phyloP scores from a whole-genome alignment of 495 filamentous ascomycete genomes.

The Daldinia concentrica region DNA sequence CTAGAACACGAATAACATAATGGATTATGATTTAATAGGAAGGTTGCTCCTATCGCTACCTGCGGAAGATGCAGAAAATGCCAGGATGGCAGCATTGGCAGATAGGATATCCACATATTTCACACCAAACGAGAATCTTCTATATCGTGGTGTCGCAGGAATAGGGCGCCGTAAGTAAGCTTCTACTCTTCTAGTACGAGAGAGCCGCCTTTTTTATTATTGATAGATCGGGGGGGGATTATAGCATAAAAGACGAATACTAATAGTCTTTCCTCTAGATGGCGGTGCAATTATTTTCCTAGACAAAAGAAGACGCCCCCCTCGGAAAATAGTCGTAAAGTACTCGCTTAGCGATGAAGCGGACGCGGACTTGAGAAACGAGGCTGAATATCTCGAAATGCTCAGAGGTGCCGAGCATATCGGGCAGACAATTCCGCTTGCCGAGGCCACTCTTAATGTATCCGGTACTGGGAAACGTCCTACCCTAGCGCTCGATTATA shows the following conservation, averaged over 20 bases:
- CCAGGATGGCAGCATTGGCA: background rate
- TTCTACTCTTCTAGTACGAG: background rate
- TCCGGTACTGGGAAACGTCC: constrained; percentile 15
- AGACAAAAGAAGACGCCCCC: background rate
- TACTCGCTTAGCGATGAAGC: constrained; percentile 25
- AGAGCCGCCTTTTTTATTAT: background rate
- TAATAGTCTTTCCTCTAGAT: constrained; percentile 4
- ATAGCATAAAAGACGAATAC: background rate
- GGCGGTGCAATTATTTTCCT: constrained; percentile 20
- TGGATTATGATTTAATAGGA: background rate
- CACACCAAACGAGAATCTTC: background rate
- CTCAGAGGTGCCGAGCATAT: constrained; percentile 39
- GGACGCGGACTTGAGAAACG: constrained; percentile 25
- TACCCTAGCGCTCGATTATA: constrained; percentile 33
- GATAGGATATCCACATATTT: constrained; percentile 12
- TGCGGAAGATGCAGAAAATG: background rate
- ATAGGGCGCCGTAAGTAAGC: constrained; percentile 25
- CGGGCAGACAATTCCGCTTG: constrained; percentile 15
- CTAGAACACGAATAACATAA: background rate
- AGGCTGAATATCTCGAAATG: constrained; percentile 19
- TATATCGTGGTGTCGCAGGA: constrained; percentile 14
- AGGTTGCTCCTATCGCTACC: background rate
- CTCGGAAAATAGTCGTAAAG: constrained; percentile 29
- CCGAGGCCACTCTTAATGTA: constrained; percentile 6
- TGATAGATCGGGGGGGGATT: no score